Base-by-base conservation (phyloP, 768 basidiomycete genomes). In the Crepidotus variabilis region DNA sequence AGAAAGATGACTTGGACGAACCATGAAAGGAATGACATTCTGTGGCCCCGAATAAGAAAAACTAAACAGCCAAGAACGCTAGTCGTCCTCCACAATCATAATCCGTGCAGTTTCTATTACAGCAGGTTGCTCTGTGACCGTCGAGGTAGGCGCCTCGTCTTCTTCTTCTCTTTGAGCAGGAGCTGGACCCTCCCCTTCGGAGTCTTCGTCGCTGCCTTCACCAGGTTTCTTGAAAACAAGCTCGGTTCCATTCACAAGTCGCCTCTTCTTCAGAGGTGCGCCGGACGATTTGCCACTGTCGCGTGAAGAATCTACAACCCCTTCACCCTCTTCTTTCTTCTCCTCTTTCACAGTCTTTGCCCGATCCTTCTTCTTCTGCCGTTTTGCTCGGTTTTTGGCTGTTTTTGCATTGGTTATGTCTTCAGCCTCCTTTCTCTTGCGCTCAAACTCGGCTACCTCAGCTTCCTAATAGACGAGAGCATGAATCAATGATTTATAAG, bases 331-430 rank as follows among this genome's bases (percentile, higher is more conserved):
- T 67, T 51, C 63, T 67, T 54, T 56, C 64, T 47, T 47, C 52
- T 47, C 67, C 69, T 83, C 74, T 43, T 51, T 56, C 10, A 50
- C 43, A 2, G 49, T 68, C 69, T 88, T 86, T 36, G 81, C 70
- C 50, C 84, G 75, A 60, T 82, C 88, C 69, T 95, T 98, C 78
- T 93, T 92, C 79, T 96, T 97, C 71, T 88, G 90, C 47, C 97
- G 77, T 69, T 91, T 98, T 14, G 91, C 90, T 18, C 97, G 82
- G 69, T 99, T 99, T 75, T 94, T 98, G 11, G 92, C 87, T 0
- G 96, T 98, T 75, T 94, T 97, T 1, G 88, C 86, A 47, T 96
- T 87, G 0, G 90, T 85, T 2, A 72, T 65, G 24, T 85, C 86
- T 33, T 91, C 87, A 23, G 86, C 80, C 58, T 87, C 88, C 46